phyloP scores from a whole-genome alignment of 495 filamentous ascomycete species.

The Podospora didyma region DNA sequence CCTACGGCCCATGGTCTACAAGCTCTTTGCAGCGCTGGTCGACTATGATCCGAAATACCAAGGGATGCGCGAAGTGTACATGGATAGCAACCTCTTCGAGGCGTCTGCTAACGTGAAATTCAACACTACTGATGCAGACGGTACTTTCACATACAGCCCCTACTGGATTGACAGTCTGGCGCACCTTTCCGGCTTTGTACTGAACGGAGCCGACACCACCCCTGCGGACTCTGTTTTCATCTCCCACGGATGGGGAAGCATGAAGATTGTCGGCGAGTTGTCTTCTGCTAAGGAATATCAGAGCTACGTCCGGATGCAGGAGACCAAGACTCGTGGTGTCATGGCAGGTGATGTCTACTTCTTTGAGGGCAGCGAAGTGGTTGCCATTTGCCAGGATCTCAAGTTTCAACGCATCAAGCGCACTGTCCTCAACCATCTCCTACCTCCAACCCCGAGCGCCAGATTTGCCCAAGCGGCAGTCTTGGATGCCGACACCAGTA shows the following conservation, averaged over 20 bases:
- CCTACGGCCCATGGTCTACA: constrained; percentile 59
- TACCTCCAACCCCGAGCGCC: constrained; percentile 30
- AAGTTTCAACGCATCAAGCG: constrained; percentile 56
- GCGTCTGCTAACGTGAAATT: constrained; percentile 25
- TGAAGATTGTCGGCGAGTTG: constrained; percentile 55
- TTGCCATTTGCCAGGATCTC: constrained; percentile 33
- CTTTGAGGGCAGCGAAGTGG: constrained; percentile 48
- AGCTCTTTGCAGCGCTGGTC: constrained; percentile 56
- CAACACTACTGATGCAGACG: constrained; percentile 29
- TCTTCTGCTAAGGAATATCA: constrained; percentile 52
- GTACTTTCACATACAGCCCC: constrained; percentile 53
- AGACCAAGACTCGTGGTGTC: constrained; percentile 30
- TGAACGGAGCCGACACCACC: constrained; percentile 60
- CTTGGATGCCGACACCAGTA: too few species aligned
- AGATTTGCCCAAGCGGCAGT: neutral
- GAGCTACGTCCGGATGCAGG: constrained; percentile 57
- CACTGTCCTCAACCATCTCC: constrained; percentile 49
- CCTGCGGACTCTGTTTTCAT: constrained; percentile 59
- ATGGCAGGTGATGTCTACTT: constrained; percentile 50
- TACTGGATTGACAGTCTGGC: constrained; percentile 60
- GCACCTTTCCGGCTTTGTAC: constrained; percentile 60
- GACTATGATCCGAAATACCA: constrained; percentile 41
- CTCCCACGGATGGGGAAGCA: constrained; percentile 60
- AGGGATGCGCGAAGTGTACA: constrained; percentile 19
- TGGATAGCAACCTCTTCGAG: constrained; percentile 24